Percentiles rank a stretch among this genome's conserved stretches.
phyloP scores from a whole-genome alignment of 2,329 filamentous ascomycete species.

The Aphanocladium album region DNA sequence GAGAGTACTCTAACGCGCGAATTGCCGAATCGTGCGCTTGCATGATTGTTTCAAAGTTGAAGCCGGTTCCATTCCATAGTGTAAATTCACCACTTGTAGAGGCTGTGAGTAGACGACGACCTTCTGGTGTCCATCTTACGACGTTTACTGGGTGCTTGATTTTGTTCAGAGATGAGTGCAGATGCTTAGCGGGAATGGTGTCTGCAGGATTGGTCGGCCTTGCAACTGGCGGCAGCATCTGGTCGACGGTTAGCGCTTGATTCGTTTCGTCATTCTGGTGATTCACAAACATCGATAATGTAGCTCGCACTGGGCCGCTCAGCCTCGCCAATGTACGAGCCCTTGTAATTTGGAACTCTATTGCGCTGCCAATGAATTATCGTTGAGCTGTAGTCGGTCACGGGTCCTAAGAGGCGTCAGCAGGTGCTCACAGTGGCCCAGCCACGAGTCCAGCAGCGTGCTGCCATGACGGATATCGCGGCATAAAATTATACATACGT shows the following conservation, averaged over 20 bases:
- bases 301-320: constrained; percentile 87
- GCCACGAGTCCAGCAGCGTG: background rate
- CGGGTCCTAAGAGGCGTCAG: constrained; percentile 56
- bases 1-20: constrained; percentile 78
- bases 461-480: background rate
- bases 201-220: constrained; percentile 71
- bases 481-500: constrained; percentile 36
- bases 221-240: constrained; percentile 85
- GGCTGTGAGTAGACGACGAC: constrained; percentile 82
- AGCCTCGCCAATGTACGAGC: constrained; percentile 64
- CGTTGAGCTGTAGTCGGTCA: constrained; percentile 89
- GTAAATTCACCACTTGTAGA: constrained; percentile 98
- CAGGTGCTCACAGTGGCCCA: background rate
- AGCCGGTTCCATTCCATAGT: constrained; percentile 96
- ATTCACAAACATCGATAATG: constrained; percentile 69
- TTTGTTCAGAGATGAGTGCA: constrained; percentile 98
- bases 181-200: constrained; percentile 86
- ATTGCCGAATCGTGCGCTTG: constrained; percentile 91
- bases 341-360: constrained; percentile 64
- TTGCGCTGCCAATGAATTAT: constrained; percentile 88
- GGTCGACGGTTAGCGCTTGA: constrained; percentile 16
- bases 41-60: constrained; percentile 99
- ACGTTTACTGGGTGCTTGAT: constrained; percentile 97
- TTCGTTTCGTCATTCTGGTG: background rate
- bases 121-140: constrained; percentile 95